These are phyloP conservation scores for Oryza officinalis DNA, from an alignment of 176 grass and related monocot species.

Conservation along the genomic window DNA sequence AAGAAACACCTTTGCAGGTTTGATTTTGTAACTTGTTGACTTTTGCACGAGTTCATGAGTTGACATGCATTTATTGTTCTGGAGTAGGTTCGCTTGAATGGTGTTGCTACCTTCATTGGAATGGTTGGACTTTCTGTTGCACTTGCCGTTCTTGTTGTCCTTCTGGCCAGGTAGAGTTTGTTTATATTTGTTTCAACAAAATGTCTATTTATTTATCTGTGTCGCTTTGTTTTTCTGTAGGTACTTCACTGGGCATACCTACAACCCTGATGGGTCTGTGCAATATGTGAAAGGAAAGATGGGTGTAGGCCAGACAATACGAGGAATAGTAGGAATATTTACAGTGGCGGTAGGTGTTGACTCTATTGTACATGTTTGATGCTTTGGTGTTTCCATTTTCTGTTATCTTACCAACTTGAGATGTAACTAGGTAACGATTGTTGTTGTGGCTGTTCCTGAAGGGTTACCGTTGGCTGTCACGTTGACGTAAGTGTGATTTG, in stretches of 20 bases:
- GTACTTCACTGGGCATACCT: constrained; percentile 81
- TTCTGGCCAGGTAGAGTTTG: constrained; percentile 66
- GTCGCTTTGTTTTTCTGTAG: constrained; percentile 49
- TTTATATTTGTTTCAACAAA: neutral
- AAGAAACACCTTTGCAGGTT: constrained; percentile 98
- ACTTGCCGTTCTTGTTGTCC: constrained; percentile 66
- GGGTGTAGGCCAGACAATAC: constrained; percentile 57
- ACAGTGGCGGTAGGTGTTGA: constrained; percentile 77
- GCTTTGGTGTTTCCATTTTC: constrained; percentile 8
- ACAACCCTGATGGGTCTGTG: constrained; percentile 71
- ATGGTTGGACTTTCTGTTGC: constrained; percentile 83
- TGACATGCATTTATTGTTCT: constrained; percentile 31
- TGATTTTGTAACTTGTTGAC: constrained; percentile 27
- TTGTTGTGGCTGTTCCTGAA: constrained; percentile 92
- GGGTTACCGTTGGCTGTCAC: constrained; percentile 95
- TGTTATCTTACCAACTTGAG: constrained; percentile 28
- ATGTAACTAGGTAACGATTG: constrained; percentile 74
- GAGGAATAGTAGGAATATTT: constrained; percentile 78
- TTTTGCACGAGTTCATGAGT: neutral
- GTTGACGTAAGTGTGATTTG: constrained; percentile 72
- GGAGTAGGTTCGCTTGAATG: constrained; percentile 86
- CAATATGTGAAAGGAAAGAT: constrained; percentile 96
- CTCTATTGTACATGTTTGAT: neutral
- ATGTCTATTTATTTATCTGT: constrained; percentile 2
- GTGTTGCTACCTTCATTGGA: constrained; percentile 92